Conservation (phyloP, 2,329 filamentous ascomycete genomes). For the Verticillium tricorpus region DNA sequence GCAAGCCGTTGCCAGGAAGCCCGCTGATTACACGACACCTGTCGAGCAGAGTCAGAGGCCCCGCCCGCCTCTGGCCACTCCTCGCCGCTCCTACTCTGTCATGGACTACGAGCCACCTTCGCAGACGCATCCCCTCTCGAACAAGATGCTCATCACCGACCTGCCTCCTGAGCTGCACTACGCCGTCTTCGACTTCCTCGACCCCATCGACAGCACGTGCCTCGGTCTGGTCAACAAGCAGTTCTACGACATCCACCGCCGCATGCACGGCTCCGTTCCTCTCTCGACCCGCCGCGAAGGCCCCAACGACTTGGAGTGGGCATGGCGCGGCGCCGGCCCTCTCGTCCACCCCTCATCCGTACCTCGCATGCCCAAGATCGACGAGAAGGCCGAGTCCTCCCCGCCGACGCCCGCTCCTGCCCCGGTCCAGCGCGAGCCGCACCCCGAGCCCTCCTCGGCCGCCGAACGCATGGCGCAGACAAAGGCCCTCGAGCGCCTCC, state of each 20-base stretch:
- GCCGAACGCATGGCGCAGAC: constrained; percentile 5
- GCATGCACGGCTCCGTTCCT: constrained; percentile 51
- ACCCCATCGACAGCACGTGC: constrained; percentile 61
- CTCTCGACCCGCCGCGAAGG: constrained; percentile 53
- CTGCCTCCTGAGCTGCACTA: constrained; percentile 58
- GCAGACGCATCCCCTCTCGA: constrained; percentile 42
- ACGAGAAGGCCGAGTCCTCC: background rate
- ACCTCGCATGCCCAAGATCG: constrained; percentile 3
- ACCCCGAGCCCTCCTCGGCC: constrained; percentile 11
- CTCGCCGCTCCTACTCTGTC: constrained; percentile 55
- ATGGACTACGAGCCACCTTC: constrained; percentile 52
- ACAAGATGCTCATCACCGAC: constrained; percentile 41
- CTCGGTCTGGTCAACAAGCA: constrained; percentile 54
- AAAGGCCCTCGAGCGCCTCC: constrained; percentile 38
- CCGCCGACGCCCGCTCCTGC: constrained; percentile 1
- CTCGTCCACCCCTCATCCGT: constrained; percentile 24
- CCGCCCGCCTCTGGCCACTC: constrained; percentile 35
- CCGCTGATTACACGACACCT: constrained; percentile 15
- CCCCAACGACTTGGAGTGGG: constrained; percentile 60
- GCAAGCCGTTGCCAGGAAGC: constrained; percentile 1
- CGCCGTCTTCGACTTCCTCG: constrained; percentile 56
- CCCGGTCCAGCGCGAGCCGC: constrained; percentile 1
- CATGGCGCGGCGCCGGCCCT: constrained; percentile 53
- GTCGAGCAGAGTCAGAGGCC: constrained; percentile 14
- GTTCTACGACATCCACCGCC: constrained; percentile 55